Base-by-base conservation (phyloP, 352 stramenopile species). In the Phytophthora pini region DNA sequence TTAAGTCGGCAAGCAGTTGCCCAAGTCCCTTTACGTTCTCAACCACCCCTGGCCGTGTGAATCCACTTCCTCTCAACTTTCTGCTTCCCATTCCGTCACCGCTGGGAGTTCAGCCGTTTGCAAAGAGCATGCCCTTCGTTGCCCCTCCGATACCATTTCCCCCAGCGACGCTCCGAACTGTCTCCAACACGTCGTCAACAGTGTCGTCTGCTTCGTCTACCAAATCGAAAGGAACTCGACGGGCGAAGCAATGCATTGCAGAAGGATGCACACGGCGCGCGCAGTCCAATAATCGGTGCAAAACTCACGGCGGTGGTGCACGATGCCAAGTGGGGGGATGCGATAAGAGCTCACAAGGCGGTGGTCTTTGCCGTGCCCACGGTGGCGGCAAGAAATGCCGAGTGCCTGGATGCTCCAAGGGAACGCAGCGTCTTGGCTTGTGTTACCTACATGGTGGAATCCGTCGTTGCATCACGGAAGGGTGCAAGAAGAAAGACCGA, bases 381-480 rank as follows among this genome's bases (percentile, higher is more conserved):
- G 68, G 68, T 45, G 87, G 84, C 29, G 87, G 87, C 20, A 93
- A 93, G 51, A 91, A 92, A 36, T 94, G 84, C 53, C 70, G 81
- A 12, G 64, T 90, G 0, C 54, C 73, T 20, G 84, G 82, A 0
- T 94, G 87, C 65, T 84, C 75, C 4, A 94, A 94, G 53, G 87
- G 84, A 20, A 93, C 87, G 0, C 87, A 94, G 45, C 79, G 87
- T 1, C 74, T 92, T 11, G 87, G 87, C 0, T 61, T 93, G n/a
- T 94, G 87, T 70, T 93, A 92, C 54, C 41, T 93, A 41, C 87
- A 94, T 51, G 84, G 87, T 20, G 87, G 84, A 22, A 91, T 94
- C 22, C 82, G 87, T 11, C 81, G 81, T 22, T 94, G 82, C 59
- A 77, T 90, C 26, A 79, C 65, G 36, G 79, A 90, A 56, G 82